Evolutionary conservation across 2,329 filamentous ascomycete genomes (phyloP).

Genomic region (Tolypocladium album): DNA sequence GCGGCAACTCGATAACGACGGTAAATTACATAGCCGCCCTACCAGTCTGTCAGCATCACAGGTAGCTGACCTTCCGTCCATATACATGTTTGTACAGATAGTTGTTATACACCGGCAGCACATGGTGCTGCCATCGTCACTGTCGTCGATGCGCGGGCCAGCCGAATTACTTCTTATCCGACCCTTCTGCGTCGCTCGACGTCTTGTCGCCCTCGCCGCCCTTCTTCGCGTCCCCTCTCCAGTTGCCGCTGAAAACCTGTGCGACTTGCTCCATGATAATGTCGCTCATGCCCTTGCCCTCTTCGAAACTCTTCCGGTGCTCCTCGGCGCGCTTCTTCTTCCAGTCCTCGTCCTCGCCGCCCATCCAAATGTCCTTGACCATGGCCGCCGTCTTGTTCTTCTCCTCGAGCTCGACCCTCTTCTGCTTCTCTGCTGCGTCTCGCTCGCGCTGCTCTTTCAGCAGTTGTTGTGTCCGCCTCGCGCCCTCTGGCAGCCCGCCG

Average conservation of each 20-base stretch:
- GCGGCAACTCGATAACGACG: background rate
- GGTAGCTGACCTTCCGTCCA: too few relatives aligned
- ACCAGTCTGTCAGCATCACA: background rate
- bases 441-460: conserved; percentile 34
- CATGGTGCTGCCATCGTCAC: background rate
- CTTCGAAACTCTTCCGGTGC: conserved; percentile 41
- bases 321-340: conserved; percentile 37
- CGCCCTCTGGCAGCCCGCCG: conserved; percentile 46
- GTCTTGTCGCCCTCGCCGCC: conserved; percentile 12
- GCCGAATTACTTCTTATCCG: conserved; percentile 9
- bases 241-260: conserved; percentile 38
- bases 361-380: conserved; percentile 46
- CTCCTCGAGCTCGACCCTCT: conserved; percentile 14
- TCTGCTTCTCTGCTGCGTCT: conserved; percentile 18
- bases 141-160: background rate
- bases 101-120: background rate
- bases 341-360: conserved; percentile 44
- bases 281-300: conserved; percentile 44
- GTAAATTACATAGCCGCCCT: background rate
- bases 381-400: conserved; percentile 19
- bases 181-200: conserved; percentile 7
- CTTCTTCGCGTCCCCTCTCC: conserved; percentile 16
- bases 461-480: conserved; percentile 33
- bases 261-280: conserved; percentile 45
- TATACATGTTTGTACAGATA: background rate